Base-by-base conservation (phyloP, 208 protist species). In the Crithidia mellificae region DNA sequence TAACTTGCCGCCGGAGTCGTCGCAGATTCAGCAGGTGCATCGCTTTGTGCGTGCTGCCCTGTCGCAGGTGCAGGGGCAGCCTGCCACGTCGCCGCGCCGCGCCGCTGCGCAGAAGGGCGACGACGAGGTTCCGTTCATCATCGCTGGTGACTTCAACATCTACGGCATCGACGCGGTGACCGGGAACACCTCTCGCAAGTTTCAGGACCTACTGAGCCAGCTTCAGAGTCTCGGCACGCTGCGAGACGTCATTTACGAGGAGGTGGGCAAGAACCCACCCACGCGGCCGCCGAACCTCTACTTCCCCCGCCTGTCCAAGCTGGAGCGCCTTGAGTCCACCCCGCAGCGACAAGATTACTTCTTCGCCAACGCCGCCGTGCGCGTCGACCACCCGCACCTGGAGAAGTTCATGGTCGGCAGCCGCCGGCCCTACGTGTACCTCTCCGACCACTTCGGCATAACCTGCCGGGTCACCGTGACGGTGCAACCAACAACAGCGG, bases 401-500 rank as follows among this genome's bases (percentile, higher is more conserved):
- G 83, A 90, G 46, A 94, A 95, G 75, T 96, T 94, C 75, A 82
- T 94, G 29, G 83, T 84, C 38, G 81, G 82, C 57, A 84, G 76
- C 62, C 61, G 79, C 25, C 81, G 85, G 15, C 91, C 91, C 15
- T 96, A 95, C 78, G 80, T 80, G 11, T 95, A 96, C 64, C 78
- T 96, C 9, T 94, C 88, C 7, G 89, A 96, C 69, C 91, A 96
- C 74, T 96, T 93, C 77, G 91, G 91, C 39, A 77, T 94, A 20
- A 68, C 80, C 6, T 69, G 68, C 20, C 61, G 61, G 38, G 53
- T 94, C 30, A 59, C 63, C 8, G 63, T 83, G 29, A 20, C 73
- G 14, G 46, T 67, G 38, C 27, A 64, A 17, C 39, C 38, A n/a
- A n/a, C n/a, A n/a, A n/a, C n/a, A 14, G 25, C 69, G 24, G 39